Evolutionary conservation across 1,139 yeast species (phyloP), one percentile per base, ranked within the genome.

Genomic region (Candida albicans): DNA sequence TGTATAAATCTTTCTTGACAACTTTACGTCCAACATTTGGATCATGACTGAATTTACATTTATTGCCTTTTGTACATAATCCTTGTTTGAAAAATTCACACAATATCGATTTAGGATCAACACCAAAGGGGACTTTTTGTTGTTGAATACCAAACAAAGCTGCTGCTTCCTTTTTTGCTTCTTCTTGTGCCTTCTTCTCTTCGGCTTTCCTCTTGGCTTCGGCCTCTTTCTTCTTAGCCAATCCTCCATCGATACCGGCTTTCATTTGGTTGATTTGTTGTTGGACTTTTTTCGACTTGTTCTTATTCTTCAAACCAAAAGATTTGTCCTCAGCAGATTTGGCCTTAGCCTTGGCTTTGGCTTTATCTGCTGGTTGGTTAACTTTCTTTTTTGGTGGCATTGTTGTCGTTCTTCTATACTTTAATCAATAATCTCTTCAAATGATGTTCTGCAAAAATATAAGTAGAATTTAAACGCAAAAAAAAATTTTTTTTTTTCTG

Each of bases 1-100:
- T 84, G 70, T 93, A 95, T 59, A 93, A 76, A 68, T 93, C 97
- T 68, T 79, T 90, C 82, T 95, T 93, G 43, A 78, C 87, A 40
- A 87, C 89, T 67, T 87, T 91, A 64, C 97, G 82, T 31, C 91
- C 98, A 30, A 89, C 79, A 50, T 81, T 79, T 59, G 88, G 68
- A 65, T 95, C 96, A 65, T 95, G 99, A 43, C 95, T 84, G 68
- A 91, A 95, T 67, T 91, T 93, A 81, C 99, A 95, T 63, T 87
- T 88, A 52, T 75, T 62, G 40, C 98, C 99, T 67, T 91, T 90
- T 52, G 84, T 80, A 78, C 99, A 93, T 46, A 79, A 74, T 33
- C 96, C 97, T 51, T 87, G 82, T 67, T 84, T 93, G 81, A 89
- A 93, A 65, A 83, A 84, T 46, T 87, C 89, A 79, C 99, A 95